A percentile compares a stretch with the other conserved stretches of the same genome.
Evolutionary conservation across 2,329 filamentous ascomycete genomes (phyloP).

Genomic region (Colletotrichum nymphaeae): DNA sequence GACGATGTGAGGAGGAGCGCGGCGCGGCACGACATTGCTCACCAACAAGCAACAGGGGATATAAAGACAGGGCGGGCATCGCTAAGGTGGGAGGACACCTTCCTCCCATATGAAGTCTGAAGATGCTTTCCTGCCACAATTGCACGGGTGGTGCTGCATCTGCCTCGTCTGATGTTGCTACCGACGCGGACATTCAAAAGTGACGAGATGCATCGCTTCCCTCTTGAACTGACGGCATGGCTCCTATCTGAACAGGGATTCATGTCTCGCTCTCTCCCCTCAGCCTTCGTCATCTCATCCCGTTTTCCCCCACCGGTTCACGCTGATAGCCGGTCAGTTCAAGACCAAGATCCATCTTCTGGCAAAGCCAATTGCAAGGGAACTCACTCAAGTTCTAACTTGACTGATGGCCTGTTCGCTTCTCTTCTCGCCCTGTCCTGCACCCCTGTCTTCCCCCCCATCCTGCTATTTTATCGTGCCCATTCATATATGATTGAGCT

Average conservation of each 20-base stretch:
- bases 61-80: background rate
- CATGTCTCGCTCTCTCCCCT: background rate
- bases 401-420: background rate
- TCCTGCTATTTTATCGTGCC: background rate
- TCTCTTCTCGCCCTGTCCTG: background rate
- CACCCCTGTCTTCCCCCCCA: background rate
- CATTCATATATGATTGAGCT: background rate
- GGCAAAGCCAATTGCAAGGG: background rate
- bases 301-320: slow-evolving; percentile 25
- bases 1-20: too few relatives aligned
- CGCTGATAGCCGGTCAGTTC: slow-evolving; percentile 18
- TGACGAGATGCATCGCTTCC: background rate
- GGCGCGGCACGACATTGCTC: slow-evolving; percentile 12
- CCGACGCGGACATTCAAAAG: background rate
- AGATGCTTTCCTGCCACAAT: slow-evolving; percentile 17
- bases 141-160: background rate
- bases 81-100: background rate
- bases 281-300: background rate
- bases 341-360: background rate
- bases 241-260: background rate
- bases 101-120: slow-evolving; percentile 1
- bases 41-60: slow-evolving; percentile 12
- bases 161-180: background rate
- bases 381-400: background rate
- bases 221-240: background rate